Evolutionary conservation across 441 rosid species (phyloP).

Genomic region (Populus hybrid): DNA sequence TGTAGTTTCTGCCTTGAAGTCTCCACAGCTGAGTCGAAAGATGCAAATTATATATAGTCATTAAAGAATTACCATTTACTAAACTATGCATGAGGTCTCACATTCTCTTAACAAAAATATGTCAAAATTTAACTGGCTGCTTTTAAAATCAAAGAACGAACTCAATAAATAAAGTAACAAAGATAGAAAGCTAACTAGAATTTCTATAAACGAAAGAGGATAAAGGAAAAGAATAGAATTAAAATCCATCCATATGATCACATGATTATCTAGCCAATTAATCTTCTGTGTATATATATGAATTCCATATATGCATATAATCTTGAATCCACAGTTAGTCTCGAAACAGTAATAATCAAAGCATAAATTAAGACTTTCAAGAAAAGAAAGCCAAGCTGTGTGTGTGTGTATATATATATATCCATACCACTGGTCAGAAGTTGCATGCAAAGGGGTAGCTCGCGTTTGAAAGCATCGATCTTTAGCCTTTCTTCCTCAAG

Average conservation of each 20-base stretch:
- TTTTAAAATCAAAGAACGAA: conserved; percentile 34
- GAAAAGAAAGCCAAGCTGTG: neutral
- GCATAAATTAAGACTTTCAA: neutral
- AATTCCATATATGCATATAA: neutral
- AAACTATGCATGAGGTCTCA: neutral
- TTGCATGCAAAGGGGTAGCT: conserved; percentile 99
- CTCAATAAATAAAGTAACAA: conserved; percentile 30
- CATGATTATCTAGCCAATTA: conserved; percentile 24
- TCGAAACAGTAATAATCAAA: neutral
- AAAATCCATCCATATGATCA: neutral
- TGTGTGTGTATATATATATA: too few species aligned
- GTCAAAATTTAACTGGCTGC: neutral
- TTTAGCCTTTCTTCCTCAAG: conserved; percentile 93
- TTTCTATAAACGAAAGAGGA: conserved; percentile 49
- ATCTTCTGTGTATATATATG: neutral
- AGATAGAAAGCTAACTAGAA: conserved; percentile 47
- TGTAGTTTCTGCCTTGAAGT: conserved; percentile 78
- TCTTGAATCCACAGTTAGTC: neutral
- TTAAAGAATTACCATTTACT: neutral
- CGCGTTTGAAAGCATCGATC: conserved; percentile 98
- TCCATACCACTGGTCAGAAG: conserved; percentile 80
- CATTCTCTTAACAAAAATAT: neutral
- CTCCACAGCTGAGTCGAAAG: conserved; percentile 63
- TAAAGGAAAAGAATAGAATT: conserved; percentile 11
- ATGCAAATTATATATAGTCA: neutral